Evolutionary conservation across 257 asterid genomes (phyloP).

Genomic region (Capsicum chinense): DNA sequence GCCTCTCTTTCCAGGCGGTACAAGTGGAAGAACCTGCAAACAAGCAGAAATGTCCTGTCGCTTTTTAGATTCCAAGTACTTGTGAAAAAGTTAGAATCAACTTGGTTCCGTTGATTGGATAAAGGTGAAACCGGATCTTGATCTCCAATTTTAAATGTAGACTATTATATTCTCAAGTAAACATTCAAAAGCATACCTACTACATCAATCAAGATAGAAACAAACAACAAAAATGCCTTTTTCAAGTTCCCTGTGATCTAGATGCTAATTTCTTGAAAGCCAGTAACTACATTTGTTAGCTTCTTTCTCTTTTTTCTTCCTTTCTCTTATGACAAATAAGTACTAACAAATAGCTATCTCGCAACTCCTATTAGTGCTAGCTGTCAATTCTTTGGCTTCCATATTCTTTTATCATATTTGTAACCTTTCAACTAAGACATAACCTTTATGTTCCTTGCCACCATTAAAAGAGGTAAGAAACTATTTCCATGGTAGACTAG

Average conservation of each 20-base stretch:
- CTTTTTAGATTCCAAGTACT: not conserved
- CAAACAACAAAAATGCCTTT: not conserved
- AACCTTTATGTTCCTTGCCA: not conserved
- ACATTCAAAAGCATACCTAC: not conserved
- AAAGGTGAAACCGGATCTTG: not conserved
- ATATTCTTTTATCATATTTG: conserved; percentile 1
- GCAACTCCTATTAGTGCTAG: not conserved
- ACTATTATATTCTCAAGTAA: not conserved
- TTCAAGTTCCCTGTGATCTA: not conserved
- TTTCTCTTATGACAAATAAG: not conserved
- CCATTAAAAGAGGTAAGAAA: conserved; percentile 13
- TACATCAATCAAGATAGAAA: not conserved
- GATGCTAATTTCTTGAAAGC: not conserved
- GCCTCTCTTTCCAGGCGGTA: conserved; percentile 93
- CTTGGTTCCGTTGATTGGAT: not conserved
- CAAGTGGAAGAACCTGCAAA: conserved; percentile 96
- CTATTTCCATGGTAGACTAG: not conserved
- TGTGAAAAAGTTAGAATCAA: not conserved
- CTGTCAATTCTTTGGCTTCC: not conserved
- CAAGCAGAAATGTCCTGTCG: not conserved
- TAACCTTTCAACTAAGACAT: not conserved
- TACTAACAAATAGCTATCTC: not conserved
- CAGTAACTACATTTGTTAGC: not conserved
- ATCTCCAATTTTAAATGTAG: not conserved
- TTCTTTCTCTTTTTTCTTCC: not conserved